phyloP scores from a whole-genome alignment of 1,139 yeast genomes.

The Saccharomyces hybrid region DNA sequence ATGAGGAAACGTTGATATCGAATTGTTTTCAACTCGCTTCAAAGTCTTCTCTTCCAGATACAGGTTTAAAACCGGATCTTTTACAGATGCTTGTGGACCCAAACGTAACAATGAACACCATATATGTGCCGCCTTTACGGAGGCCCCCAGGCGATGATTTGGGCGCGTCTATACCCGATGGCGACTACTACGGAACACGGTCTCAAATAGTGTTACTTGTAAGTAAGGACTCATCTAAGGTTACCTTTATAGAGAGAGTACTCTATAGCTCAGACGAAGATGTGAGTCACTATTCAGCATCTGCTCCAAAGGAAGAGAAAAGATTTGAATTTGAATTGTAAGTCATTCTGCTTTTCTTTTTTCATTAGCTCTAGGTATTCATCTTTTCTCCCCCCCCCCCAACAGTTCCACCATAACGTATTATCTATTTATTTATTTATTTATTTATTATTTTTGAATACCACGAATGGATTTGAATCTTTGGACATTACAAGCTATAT shows the following conservation, averaged over 20 bases:
- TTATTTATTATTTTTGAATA: not conserved
- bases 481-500: not conserved
- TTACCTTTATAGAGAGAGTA: slow-evolving; percentile 40
- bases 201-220: slow-evolving; percentile 76
- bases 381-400: not conserved
- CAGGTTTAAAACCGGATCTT: not conserved
- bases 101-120: slow-evolving; percentile 47
- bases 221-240: slow-evolving; percentile 39
- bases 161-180: slow-evolving; percentile 34
- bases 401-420: not conserved
- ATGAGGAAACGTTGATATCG: slow-evolving; percentile 42
- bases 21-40: slow-evolving; percentile 50
- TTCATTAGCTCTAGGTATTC: not conserved
- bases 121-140: slow-evolving; percentile 60
- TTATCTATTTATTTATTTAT: not conserved
- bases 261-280: slow-evolving; percentile 35
- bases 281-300: slow-evolving; percentile 11
- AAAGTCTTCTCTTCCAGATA: slow-evolving; percentile 29
- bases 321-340: slow-evolving; percentile 16
- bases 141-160: slow-evolving; percentile 31
- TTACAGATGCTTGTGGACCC: slow-evolving; percentile 21
- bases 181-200: slow-evolving; percentile 74
- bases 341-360: not conserved
- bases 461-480: not conserved
- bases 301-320: slow-evolving; percentile 16